Base-by-base conservation (phyloP, 2,329 filamentous ascomycete species). In the Venturia oleaginea region DNA sequence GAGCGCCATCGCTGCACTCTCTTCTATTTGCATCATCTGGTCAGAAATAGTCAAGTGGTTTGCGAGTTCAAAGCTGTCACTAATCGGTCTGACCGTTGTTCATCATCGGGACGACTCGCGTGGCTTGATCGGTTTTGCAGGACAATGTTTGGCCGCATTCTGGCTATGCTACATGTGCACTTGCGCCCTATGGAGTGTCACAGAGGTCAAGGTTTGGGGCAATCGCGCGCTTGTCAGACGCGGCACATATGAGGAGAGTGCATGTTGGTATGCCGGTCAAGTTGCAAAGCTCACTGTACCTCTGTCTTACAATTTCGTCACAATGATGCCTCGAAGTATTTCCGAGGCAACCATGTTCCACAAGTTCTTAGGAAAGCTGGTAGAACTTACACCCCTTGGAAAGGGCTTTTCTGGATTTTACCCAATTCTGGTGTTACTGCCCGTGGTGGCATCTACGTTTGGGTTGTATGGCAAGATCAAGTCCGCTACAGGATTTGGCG, bases 141-240 rank as follows among this genome's bases (percentile, higher is more conserved):
- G 92, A 4, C 94, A 99, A 74, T 75, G 92, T 55, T 88, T 93
- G 60, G 90, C 93, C 0, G 87, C 91, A 2, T 79, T 86, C 17
- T 99, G 94, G 94, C 87, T 99, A 66, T 81, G 92, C 65, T 99
- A 99, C 79, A 99, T 99, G 94, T 96, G 90, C 74, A 82, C 89
- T 17, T 92, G 92, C 59, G 91, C 94, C 5, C 84, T 97, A 61
- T 89, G 86, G 65, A 92, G 92, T 8, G 87, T 99, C 71, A 91
- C 88, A 17, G 91, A 96, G 72, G 91, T 96, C 70, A 95, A 94
- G 72, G 92, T 97, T n/a, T 99, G 94, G 94, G 90, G 94, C 65
- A 94, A 95, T 60, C 86, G 94, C 40, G 93, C 94, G 0, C 81
- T 99, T 6, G 93, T 97, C 59, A 86, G 85, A 66, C 87, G 94